These are phyloP conservation scores for Morella rubra DNA, from an alignment of 306 rosid genomes.

Conservation along the genomic window DNA sequence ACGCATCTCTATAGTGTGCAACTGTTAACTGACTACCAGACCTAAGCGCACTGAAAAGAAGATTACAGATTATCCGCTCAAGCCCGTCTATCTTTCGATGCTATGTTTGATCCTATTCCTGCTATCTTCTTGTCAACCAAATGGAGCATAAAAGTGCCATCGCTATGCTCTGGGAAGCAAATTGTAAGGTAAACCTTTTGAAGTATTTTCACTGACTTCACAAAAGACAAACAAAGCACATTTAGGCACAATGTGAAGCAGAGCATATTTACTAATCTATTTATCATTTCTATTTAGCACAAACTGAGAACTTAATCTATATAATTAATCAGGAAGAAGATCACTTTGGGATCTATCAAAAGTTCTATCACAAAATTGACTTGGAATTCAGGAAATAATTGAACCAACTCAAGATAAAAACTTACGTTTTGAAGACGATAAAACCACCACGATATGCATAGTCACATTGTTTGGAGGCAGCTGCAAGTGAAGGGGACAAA, in stretches of 20 bases:
- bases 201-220: background rate
- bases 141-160: too few species aligned
- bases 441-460: conserved; percentile 72
- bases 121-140: too few species aligned
- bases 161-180: too few species aligned
- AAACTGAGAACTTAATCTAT: background rate
- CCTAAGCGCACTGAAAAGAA: too few species aligned
- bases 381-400: conserved; percentile 10
- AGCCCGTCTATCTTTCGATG: too few species aligned
- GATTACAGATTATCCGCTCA: too few species aligned
- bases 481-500: conserved; percentile 85
- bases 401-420: conserved; percentile 12
- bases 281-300: background rate
- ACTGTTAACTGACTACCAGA: too few species aligned
- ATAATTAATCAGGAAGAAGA: background rate
- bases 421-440: conserved; percentile 60
- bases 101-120: too few species aligned
- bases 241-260: background rate
- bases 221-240: background rate
- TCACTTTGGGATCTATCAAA: too few species aligned
- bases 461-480: conserved; percentile 88
- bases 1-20: too few species aligned
- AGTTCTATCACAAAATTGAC: background rate
- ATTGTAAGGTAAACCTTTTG: background rate
- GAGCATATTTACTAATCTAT: background rate